Conservation (phyloP, 2,329 filamentous ascomycete species). For the Cadophora sp. region DNA sequence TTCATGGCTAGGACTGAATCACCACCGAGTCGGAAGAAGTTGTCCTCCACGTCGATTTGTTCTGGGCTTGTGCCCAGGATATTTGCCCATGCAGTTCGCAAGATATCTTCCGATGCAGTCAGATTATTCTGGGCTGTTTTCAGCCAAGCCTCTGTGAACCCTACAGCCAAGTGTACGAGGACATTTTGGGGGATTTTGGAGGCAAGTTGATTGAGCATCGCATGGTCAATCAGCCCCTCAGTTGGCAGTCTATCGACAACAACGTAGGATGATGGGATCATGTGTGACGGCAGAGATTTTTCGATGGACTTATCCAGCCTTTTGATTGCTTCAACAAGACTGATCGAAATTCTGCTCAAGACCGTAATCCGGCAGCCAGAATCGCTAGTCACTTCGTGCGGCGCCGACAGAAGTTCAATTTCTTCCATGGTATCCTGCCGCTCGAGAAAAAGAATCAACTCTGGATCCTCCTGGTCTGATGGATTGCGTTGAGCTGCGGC, state of each 20-base stretch:
- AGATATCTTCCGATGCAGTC: slow-evolving; percentile 46
- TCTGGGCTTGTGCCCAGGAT: slow-evolving; percentile 40
- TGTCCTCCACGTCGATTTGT: slow-evolving; percentile 45
- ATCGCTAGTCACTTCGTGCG: not conserved
- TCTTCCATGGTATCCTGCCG: not conserved
- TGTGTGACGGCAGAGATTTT: slow-evolving; percentile 53
- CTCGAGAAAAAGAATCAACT: slow-evolving; percentile 16
- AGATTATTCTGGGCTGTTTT: slow-evolving; percentile 43
- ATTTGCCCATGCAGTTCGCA: slow-evolving; percentile 43
- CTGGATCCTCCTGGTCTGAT: not conserved
- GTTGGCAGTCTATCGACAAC: slow-evolving; percentile 48
- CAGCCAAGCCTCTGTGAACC: slow-evolving; percentile 45
- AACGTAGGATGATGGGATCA: slow-evolving; percentile 54
- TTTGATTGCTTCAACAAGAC: slow-evolving; percentile 47
- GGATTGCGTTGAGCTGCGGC: slow-evolving; percentile 40
- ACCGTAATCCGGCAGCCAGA: not conserved
- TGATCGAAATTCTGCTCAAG: slow-evolving; percentile 32
- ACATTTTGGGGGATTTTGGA: slow-evolving; percentile 1
- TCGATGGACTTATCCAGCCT: slow-evolving; percentile 51
- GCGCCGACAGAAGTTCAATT: slow-evolving; percentile 4
- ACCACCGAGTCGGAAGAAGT: slow-evolving; percentile 49
- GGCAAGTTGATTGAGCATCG: slow-evolving; percentile 2
- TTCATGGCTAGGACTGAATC: slow-evolving; percentile 50
- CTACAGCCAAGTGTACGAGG: slow-evolving; percentile 25
- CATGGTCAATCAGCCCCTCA: slow-evolving; percentile 19